Evolutionary conservation across 805 yeast genomes (phyloP).

Genomic region (Ogataea populi-albae): DNA sequence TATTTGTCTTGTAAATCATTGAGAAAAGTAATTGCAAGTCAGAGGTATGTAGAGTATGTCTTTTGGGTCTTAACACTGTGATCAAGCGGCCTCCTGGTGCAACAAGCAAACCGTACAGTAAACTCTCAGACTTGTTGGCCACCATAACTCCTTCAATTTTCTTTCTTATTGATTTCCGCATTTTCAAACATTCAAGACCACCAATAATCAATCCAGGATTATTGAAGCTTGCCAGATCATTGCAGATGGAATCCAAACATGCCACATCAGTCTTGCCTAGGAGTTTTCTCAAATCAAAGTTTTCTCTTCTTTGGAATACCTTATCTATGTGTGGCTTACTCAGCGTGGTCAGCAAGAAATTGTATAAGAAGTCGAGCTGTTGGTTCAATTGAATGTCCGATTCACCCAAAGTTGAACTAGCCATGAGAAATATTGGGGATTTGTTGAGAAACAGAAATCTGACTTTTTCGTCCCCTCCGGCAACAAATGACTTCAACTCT

Average conservation of each 20-base stretch:
- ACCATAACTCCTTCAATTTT: slow-evolving; percentile 56
- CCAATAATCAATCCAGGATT: slow-evolving; percentile 62
- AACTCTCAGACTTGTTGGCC: slow-evolving; percentile 45
- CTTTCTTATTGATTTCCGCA: slow-evolving; percentile 56
- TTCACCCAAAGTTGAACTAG: slow-evolving; percentile 59
- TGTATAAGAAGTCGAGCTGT: slow-evolving; percentile 71
- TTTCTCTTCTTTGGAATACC: slow-evolving; percentile 67
- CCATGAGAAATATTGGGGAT: slow-evolving; percentile 71
- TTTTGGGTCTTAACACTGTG: slow-evolving; percentile 69
- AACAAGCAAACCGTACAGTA: slow-evolving; percentile 74
- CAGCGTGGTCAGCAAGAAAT: slow-evolving; percentile 75
- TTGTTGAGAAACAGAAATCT: slow-evolving; percentile 58
- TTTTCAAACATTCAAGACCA: slow-evolving; percentile 59
- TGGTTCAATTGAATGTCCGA: slow-evolving; percentile 47
- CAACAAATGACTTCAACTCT: slow-evolving; percentile 48
- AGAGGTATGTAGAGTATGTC: slow-evolving; percentile 75
- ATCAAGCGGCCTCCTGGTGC: slow-evolving; percentile 63
- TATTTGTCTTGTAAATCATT: slow-evolving; percentile 59
- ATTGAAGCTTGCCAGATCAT: slow-evolving; percentile 45
- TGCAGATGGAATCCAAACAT: slow-evolving; percentile 64
- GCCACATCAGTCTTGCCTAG: slow-evolving; percentile 72
- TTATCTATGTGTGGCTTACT: slow-evolving; percentile 75
- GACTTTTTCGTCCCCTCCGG: slow-evolving; percentile 39
- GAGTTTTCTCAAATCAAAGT: slow-evolving; percentile 76
- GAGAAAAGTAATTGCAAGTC: slow-evolving; percentile 76